phyloP scores from a whole-genome alignment of 176 grass and related monocot species.

The Microstegium vimineum region DNA sequence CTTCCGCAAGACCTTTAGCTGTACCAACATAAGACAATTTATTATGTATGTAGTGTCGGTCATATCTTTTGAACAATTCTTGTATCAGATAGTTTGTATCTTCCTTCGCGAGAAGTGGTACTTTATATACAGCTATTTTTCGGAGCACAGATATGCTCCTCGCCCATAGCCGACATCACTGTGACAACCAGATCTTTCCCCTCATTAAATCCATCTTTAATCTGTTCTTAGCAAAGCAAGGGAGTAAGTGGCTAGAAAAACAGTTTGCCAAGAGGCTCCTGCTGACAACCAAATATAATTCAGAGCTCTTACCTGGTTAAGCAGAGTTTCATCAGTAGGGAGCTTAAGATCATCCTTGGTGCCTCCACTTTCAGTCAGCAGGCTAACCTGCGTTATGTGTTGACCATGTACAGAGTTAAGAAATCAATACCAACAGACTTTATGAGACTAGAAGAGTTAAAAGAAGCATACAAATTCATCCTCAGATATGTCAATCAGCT shows the following conservation, averaged over 20 bases:
- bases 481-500: constrained; percentile 76
- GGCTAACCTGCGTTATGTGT: constrained; percentile 43
- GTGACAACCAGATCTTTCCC: constrained; percentile 56
- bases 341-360: constrained; percentile 72
- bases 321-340: constrained; percentile 49
- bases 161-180: constrained; percentile 57
- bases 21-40: too few species aligned
- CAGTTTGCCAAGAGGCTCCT: not conserved
- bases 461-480: constrained; percentile 60
- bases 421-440: not conserved
- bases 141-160: constrained; percentile 51
- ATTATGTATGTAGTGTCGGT: too few species aligned
- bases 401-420: not conserved
- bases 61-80: too few species aligned
- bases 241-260: not conserved
- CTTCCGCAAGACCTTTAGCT: too few species aligned
- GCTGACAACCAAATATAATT: not conserved
- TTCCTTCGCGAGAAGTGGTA: too few species aligned
- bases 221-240: constrained; percentile 16
- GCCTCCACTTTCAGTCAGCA: constrained; percentile 60
- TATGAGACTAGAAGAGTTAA: not conserved
- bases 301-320: constrained; percentile 31
- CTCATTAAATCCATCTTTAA: constrained; percentile 45
- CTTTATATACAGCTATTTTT: too few species aligned
- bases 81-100: too few species aligned